Evolutionary conservation across 2,329 filamentous ascomycete species (phyloP), one percentile per base, ranked within the genome.

Genomic region (Fusarium sp.): DNA sequence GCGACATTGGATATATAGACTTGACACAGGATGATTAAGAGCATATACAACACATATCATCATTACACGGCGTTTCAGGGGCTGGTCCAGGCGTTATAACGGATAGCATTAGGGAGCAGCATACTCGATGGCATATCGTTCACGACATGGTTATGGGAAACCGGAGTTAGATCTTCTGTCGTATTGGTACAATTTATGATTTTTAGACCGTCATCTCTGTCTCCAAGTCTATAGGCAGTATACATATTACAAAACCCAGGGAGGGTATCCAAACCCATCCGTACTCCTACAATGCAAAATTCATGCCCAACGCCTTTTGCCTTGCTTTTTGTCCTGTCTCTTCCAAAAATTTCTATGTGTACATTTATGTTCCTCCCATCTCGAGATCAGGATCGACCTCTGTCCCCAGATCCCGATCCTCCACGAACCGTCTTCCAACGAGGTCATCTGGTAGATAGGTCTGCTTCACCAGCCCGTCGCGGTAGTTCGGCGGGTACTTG

Each of bases 401-500:
- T 0, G 85, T 89, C 2, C 94, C 94, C 54, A 99, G 74, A 76
- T 98, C 91, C 38, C 82, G 79, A 5, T 93, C 88, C 71, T 96
- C 92, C 34, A 98, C 76, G 72, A 98, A 98, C 19, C 71, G 80
- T 43, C 90, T 83, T 0, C 89, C 92, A 32, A 80, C 75, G 7
- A 99, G 76, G 52, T 85, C 85, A 10, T 92, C 89, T 0, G 95
- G 95, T n/a, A 99, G 76, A 76, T 98, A 99, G 24, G 93, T 90
- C 78, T 99, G 95, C 63, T 81, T 84, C 1, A 98, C 94, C 67
- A 80, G 86, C 0, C 95, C 95, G 59, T 93, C 87, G 46, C 85
- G 78, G 72, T 94, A 99, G 68, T 96, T 91, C 0, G 95, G 95
- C 67, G 96, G 96, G 73, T 99, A 98, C 76, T 98, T 98, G 77